A percentile compares a stretch with the other conserved stretches of the same genome.
phyloP scores from a whole-genome alignment of 2,329 filamentous ascomycete species.

The Paecilomyces sp. region DNA sequence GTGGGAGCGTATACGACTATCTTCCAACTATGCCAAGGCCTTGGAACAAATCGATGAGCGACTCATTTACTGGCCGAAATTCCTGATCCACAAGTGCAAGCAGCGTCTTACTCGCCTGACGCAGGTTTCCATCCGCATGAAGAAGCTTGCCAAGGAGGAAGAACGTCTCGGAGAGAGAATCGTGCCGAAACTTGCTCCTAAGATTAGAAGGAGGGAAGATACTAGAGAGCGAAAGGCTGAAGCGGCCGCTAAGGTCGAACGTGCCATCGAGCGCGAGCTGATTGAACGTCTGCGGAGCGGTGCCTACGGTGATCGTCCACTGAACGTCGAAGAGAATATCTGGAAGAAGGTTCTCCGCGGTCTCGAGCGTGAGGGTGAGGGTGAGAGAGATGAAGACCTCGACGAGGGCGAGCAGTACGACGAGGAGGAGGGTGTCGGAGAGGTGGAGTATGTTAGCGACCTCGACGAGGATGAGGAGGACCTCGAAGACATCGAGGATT shows the following conservation, averaged over 20 bases:
- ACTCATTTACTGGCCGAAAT: slow-evolving; percentile 91
- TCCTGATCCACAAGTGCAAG: slow-evolving; percentile 90
- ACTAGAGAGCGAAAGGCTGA: slow-evolving; percentile 71
- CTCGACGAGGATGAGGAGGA: slow-evolving; percentile 68
- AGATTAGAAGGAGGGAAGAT: slow-evolving; percentile 70
- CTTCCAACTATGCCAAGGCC: slow-evolving; percentile 83
- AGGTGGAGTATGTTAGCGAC: slow-evolving; percentile 91
- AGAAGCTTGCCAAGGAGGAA: slow-evolving; percentile 79
- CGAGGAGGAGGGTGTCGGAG: slow-evolving; percentile 63
- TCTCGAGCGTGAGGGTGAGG: slow-evolving; percentile 81
- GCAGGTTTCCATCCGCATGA: slow-evolving; percentile 74
- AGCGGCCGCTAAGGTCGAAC: slow-evolving; percentile 85
- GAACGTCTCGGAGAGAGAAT: slow-evolving; percentile 81
- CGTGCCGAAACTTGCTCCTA: slow-evolving; percentile 84
- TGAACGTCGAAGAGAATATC: slow-evolving; percentile 90
- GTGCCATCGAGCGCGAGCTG: slow-evolving; percentile 90
- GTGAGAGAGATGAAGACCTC: slow-evolving; percentile 73
- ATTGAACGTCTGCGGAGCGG: slow-evolving; percentile 86
- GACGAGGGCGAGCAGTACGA: slow-evolving; percentile 81
- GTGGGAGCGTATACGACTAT: slow-evolving; percentile 90
- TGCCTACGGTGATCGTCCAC: slow-evolving; percentile 85
- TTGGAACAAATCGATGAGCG: slow-evolving; percentile 79
- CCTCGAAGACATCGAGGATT: slow-evolving; percentile 93
- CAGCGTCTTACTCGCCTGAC: slow-evolving; percentile 87
- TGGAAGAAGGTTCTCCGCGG: slow-evolving; percentile 96